Evolutionary conservation across 2,329 filamentous ascomycete species (phyloP).

Genomic region (Lasiodiplodia gonubiensis): DNA sequence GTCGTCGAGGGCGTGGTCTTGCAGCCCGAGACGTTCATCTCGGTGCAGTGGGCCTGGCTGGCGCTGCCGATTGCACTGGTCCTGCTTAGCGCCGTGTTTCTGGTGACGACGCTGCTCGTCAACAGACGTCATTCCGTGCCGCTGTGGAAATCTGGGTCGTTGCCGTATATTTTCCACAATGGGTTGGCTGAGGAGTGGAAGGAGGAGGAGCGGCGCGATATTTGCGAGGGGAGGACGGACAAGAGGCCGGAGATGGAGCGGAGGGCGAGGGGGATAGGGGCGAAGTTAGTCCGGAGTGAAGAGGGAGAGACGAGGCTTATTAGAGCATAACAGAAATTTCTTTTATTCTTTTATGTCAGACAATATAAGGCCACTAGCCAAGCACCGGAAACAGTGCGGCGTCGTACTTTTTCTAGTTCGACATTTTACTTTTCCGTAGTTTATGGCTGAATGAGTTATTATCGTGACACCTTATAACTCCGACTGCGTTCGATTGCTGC

Average conservation of each 20-base stretch:
- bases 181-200: not conserved
- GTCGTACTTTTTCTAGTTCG: no score
- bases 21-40: not conserved
- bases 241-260: not conserved
- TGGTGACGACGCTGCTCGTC: not conserved
- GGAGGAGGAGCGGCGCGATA: not conserved
- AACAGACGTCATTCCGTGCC: not conserved
- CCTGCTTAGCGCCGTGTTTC: not conserved
- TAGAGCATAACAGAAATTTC: no score
- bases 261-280: not conserved
- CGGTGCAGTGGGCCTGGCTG: conserved; percentile 13
- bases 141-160: conserved; percentile 11
- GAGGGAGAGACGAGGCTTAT: not conserved
- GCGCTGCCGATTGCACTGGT: not conserved
- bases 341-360: no score
- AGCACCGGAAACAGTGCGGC: no score
- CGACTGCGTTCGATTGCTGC: no score
- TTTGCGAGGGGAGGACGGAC: not conserved
- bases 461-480: no score
- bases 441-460: no score
- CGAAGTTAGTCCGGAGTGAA: not conserved
- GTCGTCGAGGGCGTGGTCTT: not conserved
- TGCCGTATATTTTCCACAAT: not conserved
- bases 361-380: no score
- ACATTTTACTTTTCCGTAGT: no score